phyloP scores from a whole-genome alignment of 2,329 filamentous ascomycete species.

The Thyridium curvatum region DNA sequence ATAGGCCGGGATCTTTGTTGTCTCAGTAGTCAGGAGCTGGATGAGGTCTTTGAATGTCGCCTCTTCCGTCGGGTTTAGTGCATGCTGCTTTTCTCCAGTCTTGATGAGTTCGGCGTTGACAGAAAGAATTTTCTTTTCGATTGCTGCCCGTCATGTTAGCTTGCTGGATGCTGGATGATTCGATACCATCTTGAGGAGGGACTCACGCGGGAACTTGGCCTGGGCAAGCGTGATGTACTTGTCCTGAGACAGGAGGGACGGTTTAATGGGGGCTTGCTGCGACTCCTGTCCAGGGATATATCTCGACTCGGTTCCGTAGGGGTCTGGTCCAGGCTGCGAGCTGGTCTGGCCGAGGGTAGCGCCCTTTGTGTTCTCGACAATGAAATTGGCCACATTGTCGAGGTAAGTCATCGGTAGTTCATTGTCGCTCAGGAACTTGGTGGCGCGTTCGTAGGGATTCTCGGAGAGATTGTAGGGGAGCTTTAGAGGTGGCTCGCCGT shows the following conservation, averaged over 20 bases:
- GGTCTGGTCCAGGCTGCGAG: slow-evolving; percentile 49
- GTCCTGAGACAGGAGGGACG: slow-evolving; percentile 61
- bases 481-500: slow-evolving; percentile 86
- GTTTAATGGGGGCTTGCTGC: slow-evolving; percentile 41
- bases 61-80: slow-evolving; percentile 64
- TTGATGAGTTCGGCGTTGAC: slow-evolving; percentile 69
- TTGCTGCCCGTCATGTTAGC: slow-evolving; percentile 2
- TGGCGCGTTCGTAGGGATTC: slow-evolving; percentile 87
- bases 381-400: slow-evolving; percentile 90
- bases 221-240: slow-evolving; percentile 72
- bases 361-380: slow-evolving; percentile 82
- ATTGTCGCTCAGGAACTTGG: slow-evolving; percentile 85
- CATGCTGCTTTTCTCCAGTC: slow-evolving; percentile 65
- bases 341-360: slow-evolving; percentile 67
- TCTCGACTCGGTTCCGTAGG: slow-evolving; percentile 70
- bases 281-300: slow-evolving; percentile 67
- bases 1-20: slow-evolving; percentile 3
- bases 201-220: slow-evolving; percentile 58
- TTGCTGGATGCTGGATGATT: too few species aligned
- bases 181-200: too few species aligned
- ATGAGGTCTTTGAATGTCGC: slow-evolving; percentile 55
- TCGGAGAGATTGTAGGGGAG: slow-evolving; percentile 90
- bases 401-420: slow-evolving; percentile 82
- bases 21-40: slow-evolving; percentile 48
- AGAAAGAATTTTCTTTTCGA: slow-evolving; percentile 55